Evolutionary conservation across 2,329 filamentous ascomycete genomes (phyloP).

Genomic region (Bimuria novae-zelandiae): DNA sequence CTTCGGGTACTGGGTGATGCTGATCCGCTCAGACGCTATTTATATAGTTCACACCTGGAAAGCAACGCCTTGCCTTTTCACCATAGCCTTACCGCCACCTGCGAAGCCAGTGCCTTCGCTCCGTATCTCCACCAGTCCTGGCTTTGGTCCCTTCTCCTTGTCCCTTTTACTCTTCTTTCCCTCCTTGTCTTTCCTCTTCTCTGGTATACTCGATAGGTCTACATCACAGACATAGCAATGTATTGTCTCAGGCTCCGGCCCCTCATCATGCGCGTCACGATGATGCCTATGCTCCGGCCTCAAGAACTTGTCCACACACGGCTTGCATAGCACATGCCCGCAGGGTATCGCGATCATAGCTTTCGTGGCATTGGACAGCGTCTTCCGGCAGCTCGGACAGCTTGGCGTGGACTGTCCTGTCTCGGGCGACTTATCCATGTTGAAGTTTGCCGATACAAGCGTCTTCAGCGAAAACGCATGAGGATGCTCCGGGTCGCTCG

Average conservation of each 20-base stretch:
- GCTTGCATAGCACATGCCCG: slow-evolving; percentile 87
- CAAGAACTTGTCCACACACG: slow-evolving; percentile 84
- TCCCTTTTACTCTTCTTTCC: slow-evolving; percentile 49
- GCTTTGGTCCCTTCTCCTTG: slow-evolving; percentile 63
- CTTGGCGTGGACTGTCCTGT: slow-evolving; percentile 56
- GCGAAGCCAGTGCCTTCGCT: slow-evolving; percentile 94
- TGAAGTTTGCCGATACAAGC: slow-evolving; percentile 77
- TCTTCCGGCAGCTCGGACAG: slow-evolving; percentile 87
- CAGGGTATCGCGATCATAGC: slow-evolving; percentile 85
- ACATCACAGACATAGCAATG: slow-evolving; percentile 87
- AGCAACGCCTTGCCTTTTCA: slow-evolving; percentile 76
- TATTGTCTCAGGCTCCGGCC: slow-evolving; percentile 58
- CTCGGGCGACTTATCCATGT: slow-evolving; percentile 66
- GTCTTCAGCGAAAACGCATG: slow-evolving; percentile 80
- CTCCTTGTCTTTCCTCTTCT: slow-evolving; percentile 43
- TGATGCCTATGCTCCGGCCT: slow-evolving; percentile 45
- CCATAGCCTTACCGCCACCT: slow-evolving; percentile 79
- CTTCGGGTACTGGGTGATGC: too few relatives aligned
- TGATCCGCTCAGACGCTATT: too few relatives aligned
- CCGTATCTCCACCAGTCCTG: slow-evolving; percentile 77
- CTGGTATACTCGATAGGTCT: slow-evolving; percentile 61
- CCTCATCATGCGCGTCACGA: slow-evolving; percentile 60
- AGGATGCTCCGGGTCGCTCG: slow-evolving; percentile 66
- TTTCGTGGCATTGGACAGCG: slow-evolving; percentile 78
- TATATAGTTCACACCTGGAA: slow-evolving; percentile 63